Evolutionary conservation across 129 eudicot genomes (phyloP).

Genomic region (Lactuca sativa): DNA sequence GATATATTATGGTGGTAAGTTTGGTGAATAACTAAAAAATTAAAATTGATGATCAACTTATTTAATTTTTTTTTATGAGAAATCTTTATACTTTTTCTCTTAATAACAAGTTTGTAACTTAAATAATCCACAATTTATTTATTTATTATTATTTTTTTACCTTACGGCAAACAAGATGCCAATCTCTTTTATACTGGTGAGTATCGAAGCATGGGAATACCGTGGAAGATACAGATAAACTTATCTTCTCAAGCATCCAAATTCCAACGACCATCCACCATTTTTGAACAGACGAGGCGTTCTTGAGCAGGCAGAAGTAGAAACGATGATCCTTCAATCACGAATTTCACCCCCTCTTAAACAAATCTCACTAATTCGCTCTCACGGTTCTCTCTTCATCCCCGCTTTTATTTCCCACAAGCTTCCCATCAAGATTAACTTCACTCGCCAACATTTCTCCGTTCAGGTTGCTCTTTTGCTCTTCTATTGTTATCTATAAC

Average conservation of each 20-base stretch:
- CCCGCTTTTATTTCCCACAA: slow-evolving; percentile 23
- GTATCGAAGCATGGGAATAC: background rate
- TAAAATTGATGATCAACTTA: too few species aligned
- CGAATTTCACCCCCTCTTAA: slow-evolving; percentile 21
- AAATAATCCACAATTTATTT: too few species aligned
- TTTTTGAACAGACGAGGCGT: background rate
- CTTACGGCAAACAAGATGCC: background rate
- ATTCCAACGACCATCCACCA: slow-evolving; percentile 2
- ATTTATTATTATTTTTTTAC: too few species aligned
- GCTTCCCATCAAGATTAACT: slow-evolving; percentile 17
- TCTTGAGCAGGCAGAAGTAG: background rate
- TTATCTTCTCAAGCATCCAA: slow-evolving; percentile 1
- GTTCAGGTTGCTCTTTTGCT: slow-evolving; percentile 8
- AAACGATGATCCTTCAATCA: slow-evolving; percentile 24
- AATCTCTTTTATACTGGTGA: background rate
- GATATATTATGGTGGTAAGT: too few species aligned
- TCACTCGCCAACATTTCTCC: slow-evolving; percentile 25
- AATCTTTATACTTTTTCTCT: too few species aligned
- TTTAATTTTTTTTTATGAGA: too few species aligned
- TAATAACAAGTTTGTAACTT: too few species aligned
- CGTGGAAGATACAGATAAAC: slow-evolving; percentile 15
- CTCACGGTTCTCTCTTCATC: slow-evolving; percentile 24
- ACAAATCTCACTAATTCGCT: slow-evolving; percentile 10
- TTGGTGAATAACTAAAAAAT: too few species aligned
- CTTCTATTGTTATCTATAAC: background rate